Base-by-base conservation (phyloP, 1,284 basidiomycete genomes). In the Bjerkandera adusta region DNA sequence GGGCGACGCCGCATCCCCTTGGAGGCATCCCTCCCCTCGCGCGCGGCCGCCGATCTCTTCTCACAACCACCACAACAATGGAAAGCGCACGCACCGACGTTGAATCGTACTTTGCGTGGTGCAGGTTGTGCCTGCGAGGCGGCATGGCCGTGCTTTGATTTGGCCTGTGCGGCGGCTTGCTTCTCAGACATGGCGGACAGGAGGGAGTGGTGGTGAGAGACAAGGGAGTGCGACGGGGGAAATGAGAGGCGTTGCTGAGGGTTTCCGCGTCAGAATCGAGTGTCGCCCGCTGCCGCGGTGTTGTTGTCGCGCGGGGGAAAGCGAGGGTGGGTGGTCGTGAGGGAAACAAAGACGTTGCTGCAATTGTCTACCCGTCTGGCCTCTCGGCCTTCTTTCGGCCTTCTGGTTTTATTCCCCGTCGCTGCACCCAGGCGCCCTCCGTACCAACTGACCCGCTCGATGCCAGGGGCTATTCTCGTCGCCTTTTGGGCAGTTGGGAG, bases 51-150 rank as follows among this genome's bases (percentile, higher is more conserved):
- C 27, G n/a, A 30, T 30, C 27, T n/a, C 27, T n/a, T 8, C n/a
- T 37, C 15, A 22, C 26, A 4, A 26, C 16, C n/a, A 38, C 33
- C 36, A 48, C 51, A 18, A 45, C 16, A 26, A 49, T 24, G 15
- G 52, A 36, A 36, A 10, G 24, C 32, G 18, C 22, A 72, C 89
- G 72, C 59, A 92, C 90, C 90, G 60, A 92, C 89, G 69, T 92
- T 92, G 76, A 95, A 95, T 49, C 90, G 82, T 52, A 94, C 90
- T 73, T 92, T 93, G 55, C 92, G 77, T 13, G 91, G 89, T 13
- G 86, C 81, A 32, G 86, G 72, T 42, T 76, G 74, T 16, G 80
- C 75, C 54, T 82, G 72, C 1, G 83, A 77, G 12, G 83, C 68
- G 15, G 81, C 76, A 64, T 81, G 75, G 29, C 68, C 64, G 47